A percentile compares a stretch with the other conserved stretches of the same genome.
These are phyloP conservation scores for Cicer chorassanicum DNA, from an alignment of 306 rosid species.

Conservation along the genomic window DNA sequence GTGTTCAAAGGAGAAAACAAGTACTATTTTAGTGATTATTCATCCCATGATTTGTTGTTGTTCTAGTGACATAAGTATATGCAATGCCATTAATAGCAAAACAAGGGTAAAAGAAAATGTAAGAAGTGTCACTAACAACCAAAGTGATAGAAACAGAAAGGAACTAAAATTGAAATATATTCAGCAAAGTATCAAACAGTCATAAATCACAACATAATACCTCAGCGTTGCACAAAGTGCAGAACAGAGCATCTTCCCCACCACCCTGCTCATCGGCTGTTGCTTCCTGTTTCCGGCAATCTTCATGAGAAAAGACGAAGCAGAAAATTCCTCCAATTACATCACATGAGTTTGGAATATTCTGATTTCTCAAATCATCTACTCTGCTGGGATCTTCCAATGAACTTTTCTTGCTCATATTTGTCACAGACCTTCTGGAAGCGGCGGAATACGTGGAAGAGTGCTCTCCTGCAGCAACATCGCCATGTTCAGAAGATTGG, in stretches of 20 bases:
- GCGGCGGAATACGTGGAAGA: slow-evolving; percentile 70
- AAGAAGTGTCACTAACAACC: slow-evolving; percentile 3
- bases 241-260: slow-evolving; percentile 90
- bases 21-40: background rate
- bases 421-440: slow-evolving; percentile 77
- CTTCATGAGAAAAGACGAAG: slow-evolving; percentile 78
- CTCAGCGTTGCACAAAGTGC: slow-evolving; percentile 98
- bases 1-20: slow-evolving; percentile 18
- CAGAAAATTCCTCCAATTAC: slow-evolving; percentile 71
- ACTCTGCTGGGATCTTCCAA: slow-evolving; percentile 64
- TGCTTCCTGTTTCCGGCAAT: slow-evolving; percentile 79
- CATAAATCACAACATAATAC: slow-evolving; percentile 53
- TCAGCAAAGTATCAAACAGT: slow-evolving; percentile 22
- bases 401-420: slow-evolving; percentile 85
- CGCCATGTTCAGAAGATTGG: slow-evolving; percentile 64
- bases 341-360: slow-evolving; percentile 51
- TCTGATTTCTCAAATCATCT: slow-evolving; percentile 54
- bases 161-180: slow-evolving; percentile 29
- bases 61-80: background rate
- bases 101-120: slow-evolving; percentile 17
- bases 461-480: slow-evolving; percentile 54
- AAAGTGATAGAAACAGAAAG: slow-evolving; percentile 29
- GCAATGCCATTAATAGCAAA: slow-evolving; percentile 22
- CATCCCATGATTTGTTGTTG: slow-evolving; percentile 25
- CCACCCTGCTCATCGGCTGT: slow-evolving; percentile 68